phyloP scores from a whole-genome alignment of 176 grass and related monocot species.

The Coix lacrymajobi region DNA sequence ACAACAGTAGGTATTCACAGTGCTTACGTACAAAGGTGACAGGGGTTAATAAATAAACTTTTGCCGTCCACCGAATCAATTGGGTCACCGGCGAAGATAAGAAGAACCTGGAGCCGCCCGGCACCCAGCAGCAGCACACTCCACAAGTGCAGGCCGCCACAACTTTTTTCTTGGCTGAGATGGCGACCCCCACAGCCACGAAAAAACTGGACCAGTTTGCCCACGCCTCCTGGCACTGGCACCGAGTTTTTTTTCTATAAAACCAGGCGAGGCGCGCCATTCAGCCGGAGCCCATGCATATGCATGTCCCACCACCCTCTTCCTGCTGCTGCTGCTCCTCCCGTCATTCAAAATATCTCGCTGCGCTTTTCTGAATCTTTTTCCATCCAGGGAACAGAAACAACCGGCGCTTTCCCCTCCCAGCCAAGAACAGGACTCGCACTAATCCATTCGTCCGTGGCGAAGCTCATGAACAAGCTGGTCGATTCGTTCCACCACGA shows the following conservation, averaged over 20 bases:
- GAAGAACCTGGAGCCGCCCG: too few species aligned
- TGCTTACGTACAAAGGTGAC: too few species aligned
- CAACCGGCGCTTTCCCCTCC: background rate
- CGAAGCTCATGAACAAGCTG: background rate
- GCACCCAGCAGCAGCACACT: too few species aligned
- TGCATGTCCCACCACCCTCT: background rate
- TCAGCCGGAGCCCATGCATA: background rate
- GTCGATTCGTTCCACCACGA: constrained; percentile 13
- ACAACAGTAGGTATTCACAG: too few species aligned
- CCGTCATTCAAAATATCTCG: background rate
- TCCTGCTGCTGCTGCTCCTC: background rate
- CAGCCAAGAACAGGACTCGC: background rate
- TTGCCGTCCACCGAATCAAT: too few species aligned
- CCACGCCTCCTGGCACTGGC: background rate
- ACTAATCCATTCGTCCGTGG: background rate
- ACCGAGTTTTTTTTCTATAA: background rate
- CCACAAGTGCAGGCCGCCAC: background rate
- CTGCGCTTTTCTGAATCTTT: constrained; percentile 24
- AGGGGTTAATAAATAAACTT: too few species aligned
- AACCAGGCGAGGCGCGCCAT: background rate
- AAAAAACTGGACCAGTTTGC: background rate
- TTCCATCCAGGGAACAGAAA: background rate
- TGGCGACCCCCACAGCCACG: background rate
- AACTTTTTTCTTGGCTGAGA: constrained; percentile 2
- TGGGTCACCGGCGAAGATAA: too few species aligned